These are phyloP conservation scores for Sclerotinia borealis DNA, from an alignment of 2,329 filamentous ascomycete species.

Conservation along the genomic window DNA sequence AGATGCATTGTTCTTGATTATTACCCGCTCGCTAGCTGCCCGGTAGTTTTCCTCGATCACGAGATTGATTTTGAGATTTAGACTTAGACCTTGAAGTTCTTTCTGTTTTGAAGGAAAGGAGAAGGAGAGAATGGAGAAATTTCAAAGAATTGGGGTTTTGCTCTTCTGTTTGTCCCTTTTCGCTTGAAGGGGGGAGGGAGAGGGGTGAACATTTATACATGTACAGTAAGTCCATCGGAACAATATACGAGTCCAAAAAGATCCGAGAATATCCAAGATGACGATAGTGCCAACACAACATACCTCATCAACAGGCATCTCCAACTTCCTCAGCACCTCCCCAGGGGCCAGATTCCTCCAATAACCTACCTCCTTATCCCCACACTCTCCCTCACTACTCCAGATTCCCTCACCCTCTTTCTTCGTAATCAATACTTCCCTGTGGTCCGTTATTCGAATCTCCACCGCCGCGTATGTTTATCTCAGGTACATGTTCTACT, in stretches of 20 bases:
- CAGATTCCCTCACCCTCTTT: not conserved
- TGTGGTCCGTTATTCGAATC: not conserved
- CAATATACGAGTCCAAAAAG: not conserved
- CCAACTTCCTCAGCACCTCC: not conserved
- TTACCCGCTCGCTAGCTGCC: no score
- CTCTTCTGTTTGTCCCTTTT: not conserved
- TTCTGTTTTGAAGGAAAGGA: no score
- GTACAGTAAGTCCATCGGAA: not conserved
- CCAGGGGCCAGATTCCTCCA: not conserved
- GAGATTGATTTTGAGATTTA: no score
- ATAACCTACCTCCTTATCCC: not conserved
- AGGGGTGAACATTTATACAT: not conserved
- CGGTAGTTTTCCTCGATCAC: no score
- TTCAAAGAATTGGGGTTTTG: no score
- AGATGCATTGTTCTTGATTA: no score
- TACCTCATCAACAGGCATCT: not conserved
- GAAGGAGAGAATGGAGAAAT: no score
- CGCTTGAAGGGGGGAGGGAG: not conserved
- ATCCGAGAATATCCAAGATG: not conserved
- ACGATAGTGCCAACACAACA: not conserved
- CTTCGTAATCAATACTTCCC: not conserved
- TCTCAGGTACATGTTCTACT: not conserved
- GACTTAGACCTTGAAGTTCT: no score
- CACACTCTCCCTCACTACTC: not conserved
- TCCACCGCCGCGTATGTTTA: not conserved